Conservation (phyloP, 768 basidiomycete species). For the Rhizopogon salebrosus region DNA sequence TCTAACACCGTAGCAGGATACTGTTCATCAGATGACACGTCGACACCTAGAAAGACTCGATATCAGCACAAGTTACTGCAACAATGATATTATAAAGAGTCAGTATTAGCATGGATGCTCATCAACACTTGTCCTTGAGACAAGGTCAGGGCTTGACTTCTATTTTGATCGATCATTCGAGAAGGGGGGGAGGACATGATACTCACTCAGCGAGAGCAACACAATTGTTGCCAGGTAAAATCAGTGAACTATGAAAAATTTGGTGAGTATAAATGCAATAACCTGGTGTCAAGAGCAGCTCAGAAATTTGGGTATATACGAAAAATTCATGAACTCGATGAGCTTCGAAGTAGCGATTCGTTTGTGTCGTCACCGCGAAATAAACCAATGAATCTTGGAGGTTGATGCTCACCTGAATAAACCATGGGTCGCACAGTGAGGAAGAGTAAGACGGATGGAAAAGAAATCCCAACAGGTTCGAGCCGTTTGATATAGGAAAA, state of each 20-base stretch:
- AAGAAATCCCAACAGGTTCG: slow-evolving; percentile 10
- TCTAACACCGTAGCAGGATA: no score
- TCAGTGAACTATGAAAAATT: neutral
- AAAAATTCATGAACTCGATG: slow-evolving; percentile 56
- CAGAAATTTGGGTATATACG: slow-evolving; percentile 93
- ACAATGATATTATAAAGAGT: slow-evolving; percentile 13
- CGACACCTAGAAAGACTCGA: slow-evolving; percentile 7
- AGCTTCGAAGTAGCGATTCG: slow-evolving; percentile 90
- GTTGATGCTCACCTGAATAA: slow-evolving; percentile 27
- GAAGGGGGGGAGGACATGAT: slow-evolving; percentile 5
- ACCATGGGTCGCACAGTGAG: neutral
- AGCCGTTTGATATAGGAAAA: slow-evolving; percentile 14
- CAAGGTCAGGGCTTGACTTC: slow-evolving; percentile 89
- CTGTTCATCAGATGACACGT: no score
- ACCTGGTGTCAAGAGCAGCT: slow-evolving; percentile 31
- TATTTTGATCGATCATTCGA: slow-evolving; percentile 65
- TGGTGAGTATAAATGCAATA: neutral
- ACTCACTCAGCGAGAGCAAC: slow-evolving; percentile 30
- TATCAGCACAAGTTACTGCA: slow-evolving; percentile 13
- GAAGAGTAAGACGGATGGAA: slow-evolving; percentile 9
- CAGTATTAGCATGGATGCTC: slow-evolving; percentile 93
- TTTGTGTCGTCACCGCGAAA: slow-evolving; percentile 54
- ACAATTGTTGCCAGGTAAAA: neutral
- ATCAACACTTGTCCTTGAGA: slow-evolving; percentile 71
- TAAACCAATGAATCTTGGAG: slow-evolving; percentile 1